Conservation (phyloP, 352 stramenopile species). For the Globisporangium splendens region DNA sequence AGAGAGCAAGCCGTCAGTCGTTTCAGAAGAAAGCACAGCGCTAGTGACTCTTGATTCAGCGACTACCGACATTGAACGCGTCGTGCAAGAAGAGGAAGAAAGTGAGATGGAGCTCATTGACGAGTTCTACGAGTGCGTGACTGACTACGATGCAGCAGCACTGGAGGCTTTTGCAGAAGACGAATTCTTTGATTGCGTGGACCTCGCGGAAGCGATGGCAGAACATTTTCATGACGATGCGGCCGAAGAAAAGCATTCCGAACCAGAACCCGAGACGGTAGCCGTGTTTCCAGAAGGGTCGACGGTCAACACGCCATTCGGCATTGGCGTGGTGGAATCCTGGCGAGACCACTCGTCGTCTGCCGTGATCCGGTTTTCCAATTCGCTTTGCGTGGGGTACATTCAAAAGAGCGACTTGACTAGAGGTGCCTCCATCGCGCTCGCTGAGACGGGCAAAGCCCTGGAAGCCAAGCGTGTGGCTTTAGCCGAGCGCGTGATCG, state of each 20-base stretch:
- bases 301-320: conserved; percentile 62
- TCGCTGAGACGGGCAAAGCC: conserved; percentile 26
- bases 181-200: conserved; percentile 83
- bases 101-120: conserved; percentile 49
- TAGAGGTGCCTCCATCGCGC: conserved; percentile 50
- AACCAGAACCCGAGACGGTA: neutral
- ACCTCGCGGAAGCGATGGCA: conserved; percentile 56
- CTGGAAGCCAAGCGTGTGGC: conserved; percentile 56
- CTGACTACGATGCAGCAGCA: conserved; percentile 46
- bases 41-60: conserved; percentile 26
- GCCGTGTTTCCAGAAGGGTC: conserved; percentile 55
- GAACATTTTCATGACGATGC: conserved; percentile 31
- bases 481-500: conserved; percentile 60
- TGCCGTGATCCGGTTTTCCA: conserved; percentile 34
- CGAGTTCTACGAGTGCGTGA: conserved; percentile 80
- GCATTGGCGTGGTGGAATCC: conserved; percentile 49
- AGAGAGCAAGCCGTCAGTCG: neutral
- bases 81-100: conserved; percentile 10
- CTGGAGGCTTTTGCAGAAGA: conserved; percentile 75
- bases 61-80: conserved; percentile 8
- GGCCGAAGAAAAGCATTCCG: conserved; percentile 16
- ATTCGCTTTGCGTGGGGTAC: conserved; percentile 40
- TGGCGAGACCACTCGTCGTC: conserved; percentile 35
- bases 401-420: conserved; percentile 63
- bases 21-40: conserved; percentile 9